Percentiles rank a stretch among this genome's conserved stretches.
Conservation (phyloP, 306 rosid genomes). For the Pyrus betulifolia region DNA sequence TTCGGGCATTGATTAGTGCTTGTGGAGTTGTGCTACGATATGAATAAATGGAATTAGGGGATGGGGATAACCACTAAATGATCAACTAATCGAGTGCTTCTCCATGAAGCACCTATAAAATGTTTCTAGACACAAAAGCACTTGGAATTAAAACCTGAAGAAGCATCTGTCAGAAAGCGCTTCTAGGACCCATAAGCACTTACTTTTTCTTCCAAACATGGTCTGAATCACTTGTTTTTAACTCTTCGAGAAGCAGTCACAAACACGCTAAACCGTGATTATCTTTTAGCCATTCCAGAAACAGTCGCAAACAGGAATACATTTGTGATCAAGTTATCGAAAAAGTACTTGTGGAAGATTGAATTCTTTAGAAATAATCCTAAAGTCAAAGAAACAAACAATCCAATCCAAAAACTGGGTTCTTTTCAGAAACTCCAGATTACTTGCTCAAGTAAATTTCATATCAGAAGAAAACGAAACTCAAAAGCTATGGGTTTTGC, state of each 20-base stretch:
- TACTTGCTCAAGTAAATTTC: not conserved
- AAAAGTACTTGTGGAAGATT: too few species aligned
- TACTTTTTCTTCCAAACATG: too few species aligned
- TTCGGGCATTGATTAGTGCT: slow-evolving; percentile 36
- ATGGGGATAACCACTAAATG: not conserved
- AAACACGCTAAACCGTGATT: too few species aligned
- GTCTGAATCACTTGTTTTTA: too few species aligned
- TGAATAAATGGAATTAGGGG: not conserved
- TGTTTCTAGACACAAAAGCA: too few species aligned
- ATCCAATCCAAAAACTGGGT: not conserved
- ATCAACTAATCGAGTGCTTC: too few species aligned
- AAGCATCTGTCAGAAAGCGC: too few species aligned
- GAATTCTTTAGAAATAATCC: not conserved
- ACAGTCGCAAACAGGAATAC: not conserved
- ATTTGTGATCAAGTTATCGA: not conserved
- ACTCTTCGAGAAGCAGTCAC: too few species aligned
- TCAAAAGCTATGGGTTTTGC: not conserved
- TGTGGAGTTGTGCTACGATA: not conserved
- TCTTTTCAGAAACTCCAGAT: not conserved
- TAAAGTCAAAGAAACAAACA: not conserved
- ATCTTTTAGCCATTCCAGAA: too few species aligned
- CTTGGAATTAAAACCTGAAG: too few species aligned
- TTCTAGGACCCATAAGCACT: too few species aligned
- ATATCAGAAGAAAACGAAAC: not conserved
- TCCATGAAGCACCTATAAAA: too few species aligned